Conservation (phyloP, 345 rosid species). For the Citrus trifoliata region DNA sequence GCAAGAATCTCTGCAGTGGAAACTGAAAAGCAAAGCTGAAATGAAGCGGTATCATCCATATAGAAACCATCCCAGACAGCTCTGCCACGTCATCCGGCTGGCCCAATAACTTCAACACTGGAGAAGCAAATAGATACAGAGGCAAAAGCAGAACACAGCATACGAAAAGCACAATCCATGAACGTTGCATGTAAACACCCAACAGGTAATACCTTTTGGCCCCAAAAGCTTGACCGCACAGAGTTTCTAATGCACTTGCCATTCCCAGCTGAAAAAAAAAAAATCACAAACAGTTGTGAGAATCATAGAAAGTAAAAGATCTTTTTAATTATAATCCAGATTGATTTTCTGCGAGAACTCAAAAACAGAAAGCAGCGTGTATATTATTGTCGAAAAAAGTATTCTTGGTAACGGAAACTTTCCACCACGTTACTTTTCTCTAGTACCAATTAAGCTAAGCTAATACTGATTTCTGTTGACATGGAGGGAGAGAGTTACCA, state of each 20-base stretch:
- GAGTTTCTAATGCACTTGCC: slow-evolving; percentile 68
- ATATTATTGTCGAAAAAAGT: too few relatives aligned
- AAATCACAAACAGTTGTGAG: neutral
- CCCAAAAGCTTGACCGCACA: slow-evolving; percentile 71
- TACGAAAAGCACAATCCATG: slow-evolving; percentile 63
- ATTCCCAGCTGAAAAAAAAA: slow-evolving; percentile 48
- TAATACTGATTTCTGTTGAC: neutral
- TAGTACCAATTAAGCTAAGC: neutral
- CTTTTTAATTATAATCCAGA: neutral
- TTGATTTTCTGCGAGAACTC: neutral
- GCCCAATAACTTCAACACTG: slow-evolving; percentile 55
- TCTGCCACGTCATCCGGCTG: slow-evolving; percentile 64
- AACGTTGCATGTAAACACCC: slow-evolving; percentile 74
- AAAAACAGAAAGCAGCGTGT: neutral
- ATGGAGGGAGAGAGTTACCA: slow-evolving; percentile 40
- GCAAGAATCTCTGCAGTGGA: slow-evolving; percentile 73
- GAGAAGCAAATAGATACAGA: slow-evolving; percentile 46
- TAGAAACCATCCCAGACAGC: slow-evolving; percentile 45
- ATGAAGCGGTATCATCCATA: slow-evolving; percentile 64
- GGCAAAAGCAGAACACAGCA: slow-evolving; percentile 55
- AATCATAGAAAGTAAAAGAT: neutral
- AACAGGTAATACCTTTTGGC: slow-evolving; percentile 64
- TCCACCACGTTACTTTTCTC: neutral
- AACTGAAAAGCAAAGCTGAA: slow-evolving; percentile 74
- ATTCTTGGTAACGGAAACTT: neutral